phyloP scores from a whole-genome alignment of 345 rosid species.

The Dipteronia dyeriana region DNA sequence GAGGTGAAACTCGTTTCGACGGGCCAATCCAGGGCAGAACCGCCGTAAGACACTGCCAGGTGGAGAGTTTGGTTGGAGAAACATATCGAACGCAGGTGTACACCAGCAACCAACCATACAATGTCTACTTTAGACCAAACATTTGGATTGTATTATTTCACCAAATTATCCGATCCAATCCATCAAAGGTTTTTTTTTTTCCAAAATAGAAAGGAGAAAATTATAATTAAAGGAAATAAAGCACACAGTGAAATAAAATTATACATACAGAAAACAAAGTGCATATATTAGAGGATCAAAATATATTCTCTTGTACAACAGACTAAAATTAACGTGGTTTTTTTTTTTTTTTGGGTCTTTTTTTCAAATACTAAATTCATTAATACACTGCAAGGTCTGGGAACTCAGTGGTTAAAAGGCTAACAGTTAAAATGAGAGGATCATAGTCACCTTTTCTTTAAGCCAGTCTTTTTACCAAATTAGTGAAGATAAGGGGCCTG shows the following conservation, averaged over 20 bases:
- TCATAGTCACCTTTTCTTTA: conserved; percentile 47
- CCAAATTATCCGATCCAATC: too few relatives aligned
- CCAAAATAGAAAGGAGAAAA: background rate
- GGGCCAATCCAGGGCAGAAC: too few relatives aligned
- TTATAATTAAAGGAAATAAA: background rate
- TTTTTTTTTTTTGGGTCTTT: conserved; percentile 12
- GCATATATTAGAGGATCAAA: conserved; percentile 58
- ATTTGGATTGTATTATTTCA: too few relatives aligned
- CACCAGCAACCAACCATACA: too few relatives aligned
- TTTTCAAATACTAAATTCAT: conserved; percentile 59
- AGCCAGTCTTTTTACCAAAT: conserved; percentile 30
- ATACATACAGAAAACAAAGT: conserved; percentile 48
- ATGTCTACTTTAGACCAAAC: too few relatives aligned
- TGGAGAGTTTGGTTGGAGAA: too few relatives aligned
- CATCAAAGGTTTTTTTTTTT: too few relatives aligned
- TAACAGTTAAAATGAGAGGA: conserved; percentile 66
- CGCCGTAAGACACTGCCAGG: too few relatives aligned
- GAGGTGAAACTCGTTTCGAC: too few relatives aligned
- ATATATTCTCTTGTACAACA: conserved; percentile 45
- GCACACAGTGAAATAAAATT: background rate
- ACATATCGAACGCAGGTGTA: too few relatives aligned
- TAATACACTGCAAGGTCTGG: conserved; percentile 54
- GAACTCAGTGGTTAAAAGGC: conserved; percentile 52
- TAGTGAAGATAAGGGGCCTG: conserved; percentile 84
- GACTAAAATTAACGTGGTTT: conserved; percentile 46